These are phyloP conservation scores for Pleoardoris graminearum DNA, from an alignment of 2,329 filamentous ascomycete species.

Conservation along the genomic window DNA sequence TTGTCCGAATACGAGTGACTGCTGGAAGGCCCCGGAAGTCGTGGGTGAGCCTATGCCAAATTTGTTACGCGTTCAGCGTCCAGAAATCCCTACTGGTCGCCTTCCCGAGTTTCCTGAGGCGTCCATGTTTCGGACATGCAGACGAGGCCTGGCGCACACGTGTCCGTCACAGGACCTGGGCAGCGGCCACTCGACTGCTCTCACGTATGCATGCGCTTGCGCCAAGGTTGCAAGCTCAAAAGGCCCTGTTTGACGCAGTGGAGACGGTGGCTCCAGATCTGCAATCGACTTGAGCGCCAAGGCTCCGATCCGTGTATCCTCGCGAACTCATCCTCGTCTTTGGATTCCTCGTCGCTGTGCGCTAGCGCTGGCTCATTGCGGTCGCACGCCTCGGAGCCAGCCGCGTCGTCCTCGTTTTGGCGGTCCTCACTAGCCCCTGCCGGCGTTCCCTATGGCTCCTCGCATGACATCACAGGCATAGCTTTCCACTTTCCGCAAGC, in stretches of 20 bases:
- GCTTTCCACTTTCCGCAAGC: not conserved
- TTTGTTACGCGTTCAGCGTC: no score
- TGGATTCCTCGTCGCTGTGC: not conserved
- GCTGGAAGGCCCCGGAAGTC: no score
- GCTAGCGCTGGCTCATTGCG: not conserved
- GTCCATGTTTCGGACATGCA: not conserved
- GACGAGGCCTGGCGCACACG: not conserved
- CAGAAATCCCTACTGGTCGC: not conserved
- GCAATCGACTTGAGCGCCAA: constrained; percentile 1
- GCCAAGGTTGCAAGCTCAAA: not conserved
- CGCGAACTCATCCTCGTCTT: not conserved
- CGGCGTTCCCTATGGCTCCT: constrained; percentile 7
- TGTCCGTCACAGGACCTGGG: not conserved
- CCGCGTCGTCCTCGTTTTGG: constrained; percentile 2
- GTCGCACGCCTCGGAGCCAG: not conserved
- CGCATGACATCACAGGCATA: constrained; percentile 9
- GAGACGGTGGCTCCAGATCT: not conserved
- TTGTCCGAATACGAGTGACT: not conserved
- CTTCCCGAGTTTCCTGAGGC: not conserved
- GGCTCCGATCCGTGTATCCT: not conserved
- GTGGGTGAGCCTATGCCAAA: no score
- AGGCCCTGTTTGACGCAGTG: constrained; percentile 3
- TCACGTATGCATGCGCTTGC: no score
- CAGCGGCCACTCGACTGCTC: no score
- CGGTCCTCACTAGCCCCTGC: constrained; percentile 1